Conservation (phyloP, 257 asterid species). For the Nicotiana tabacum region DNA sequence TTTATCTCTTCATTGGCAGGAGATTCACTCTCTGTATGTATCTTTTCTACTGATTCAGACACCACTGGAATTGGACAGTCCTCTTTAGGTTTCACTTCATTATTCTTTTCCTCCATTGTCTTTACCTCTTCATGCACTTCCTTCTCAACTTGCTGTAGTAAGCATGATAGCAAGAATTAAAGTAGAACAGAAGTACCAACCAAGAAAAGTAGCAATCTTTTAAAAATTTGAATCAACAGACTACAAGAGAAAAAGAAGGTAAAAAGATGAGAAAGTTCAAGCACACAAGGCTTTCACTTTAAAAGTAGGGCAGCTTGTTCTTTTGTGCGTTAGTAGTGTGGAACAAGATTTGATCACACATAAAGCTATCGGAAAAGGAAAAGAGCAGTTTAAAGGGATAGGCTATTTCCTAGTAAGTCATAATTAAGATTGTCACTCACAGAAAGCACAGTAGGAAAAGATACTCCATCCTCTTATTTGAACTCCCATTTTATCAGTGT, state of each 20-base stretch:
- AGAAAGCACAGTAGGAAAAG: background rate
- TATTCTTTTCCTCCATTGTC: conserved; percentile 27
- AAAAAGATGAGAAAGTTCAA: background rate
- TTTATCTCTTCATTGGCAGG: background rate
- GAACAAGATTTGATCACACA: background rate
- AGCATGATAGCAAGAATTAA: background rate
- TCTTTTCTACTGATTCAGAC: conserved; percentile 28
- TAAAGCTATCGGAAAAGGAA: background rate
- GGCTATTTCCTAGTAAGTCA: background rate
- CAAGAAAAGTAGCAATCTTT: background rate
- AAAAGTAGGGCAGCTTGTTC: background rate
- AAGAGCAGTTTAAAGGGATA: background rate
- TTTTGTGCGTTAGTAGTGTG: background rate
- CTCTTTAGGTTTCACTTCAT: conserved; percentile 22
- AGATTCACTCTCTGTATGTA: conserved; percentile 8
- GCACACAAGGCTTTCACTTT: background rate
- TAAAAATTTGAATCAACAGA: too few relatives aligned
- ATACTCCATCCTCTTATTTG: background rate
- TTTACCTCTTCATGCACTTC: conserved; percentile 35
- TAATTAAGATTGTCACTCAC: background rate
- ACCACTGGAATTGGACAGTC: conserved; percentile 22
- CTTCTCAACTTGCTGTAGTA: conserved; percentile 50
- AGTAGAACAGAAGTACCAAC: background rate
- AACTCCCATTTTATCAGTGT: too few relatives aligned
- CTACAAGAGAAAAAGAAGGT: background rate